Base-by-base conservation (phyloP, 2,329 filamentous ascomycete genomes). In the Beauveria rudraprayagi region DNA sequence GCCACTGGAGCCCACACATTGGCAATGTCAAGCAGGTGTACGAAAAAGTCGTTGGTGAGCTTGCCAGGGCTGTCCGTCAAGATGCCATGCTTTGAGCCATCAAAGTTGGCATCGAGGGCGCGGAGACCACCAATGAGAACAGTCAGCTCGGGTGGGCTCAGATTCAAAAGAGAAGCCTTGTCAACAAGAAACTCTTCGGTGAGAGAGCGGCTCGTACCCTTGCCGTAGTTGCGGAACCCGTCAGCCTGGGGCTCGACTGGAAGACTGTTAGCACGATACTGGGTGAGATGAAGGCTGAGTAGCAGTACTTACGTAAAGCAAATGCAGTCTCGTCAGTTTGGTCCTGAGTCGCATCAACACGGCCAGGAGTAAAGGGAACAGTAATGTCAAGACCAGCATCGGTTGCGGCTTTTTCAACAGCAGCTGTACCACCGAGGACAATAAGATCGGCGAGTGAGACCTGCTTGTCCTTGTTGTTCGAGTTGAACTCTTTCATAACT, bases 21-120 rank as follows among this genome's bases (percentile, higher is more conserved):
- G 72, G 74, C 76, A 67, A 80, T 82, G 69, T 91, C 87, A 26
- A 92, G 82, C 1, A 92, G 78, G 76, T 92, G 91, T 73, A 90
- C 82, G 69, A 92, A 92, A 80, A 90, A 92, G 76, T 92, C 89
- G 73, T 90, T 91, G 69, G 85, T 89, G 67, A 92, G 79, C 67
- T 83, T 74, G 46, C 89, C 89, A 0, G 87, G 86, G 6, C 77
- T 78, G 66, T 80, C 78, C 61, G 89, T 92, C 68, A 92, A 79
- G 62, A 92, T 80, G 61, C 89, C 89, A 61, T 83, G 74, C 28
- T 77, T 70, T 0, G 87, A 90, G 41, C 86, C 85, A 66, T 92
- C 87, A 64, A 79, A 90, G 79, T 92, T 92, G 71, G 83, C 78
- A 70, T 84, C 83, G 57, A 92, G 77, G 1, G 79, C 82, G 66